phyloP scores from a whole-genome alignment of 208 protist species.

The Angomonas desouzai region DNA sequence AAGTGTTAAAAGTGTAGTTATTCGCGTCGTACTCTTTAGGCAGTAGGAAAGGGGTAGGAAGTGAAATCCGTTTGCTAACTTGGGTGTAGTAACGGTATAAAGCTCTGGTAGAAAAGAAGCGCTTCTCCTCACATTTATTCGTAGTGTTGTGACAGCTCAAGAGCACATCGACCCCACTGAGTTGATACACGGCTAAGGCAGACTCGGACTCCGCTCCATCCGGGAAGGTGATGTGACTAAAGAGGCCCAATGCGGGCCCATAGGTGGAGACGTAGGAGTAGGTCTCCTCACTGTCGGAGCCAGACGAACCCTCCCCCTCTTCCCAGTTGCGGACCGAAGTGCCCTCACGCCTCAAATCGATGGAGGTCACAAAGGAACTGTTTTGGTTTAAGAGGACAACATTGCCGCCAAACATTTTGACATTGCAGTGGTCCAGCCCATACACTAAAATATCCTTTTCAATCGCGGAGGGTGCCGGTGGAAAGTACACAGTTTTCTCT shows the following conservation, averaged over 20 bases:
- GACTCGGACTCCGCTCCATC: neutral
- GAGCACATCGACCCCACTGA: constrained; percentile 1
- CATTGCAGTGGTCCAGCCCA: neutral
- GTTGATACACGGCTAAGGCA: neutral
- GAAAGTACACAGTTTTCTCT: neutral
- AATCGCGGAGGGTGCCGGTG: neutral
- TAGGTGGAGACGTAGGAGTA: neutral
- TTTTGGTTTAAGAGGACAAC: neutral
- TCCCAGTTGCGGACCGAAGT: too few species aligned
- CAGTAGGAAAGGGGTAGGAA: neutral
- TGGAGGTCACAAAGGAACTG: neutral
- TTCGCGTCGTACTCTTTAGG: neutral
- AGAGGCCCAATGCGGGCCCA: neutral
- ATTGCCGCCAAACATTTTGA: neutral
- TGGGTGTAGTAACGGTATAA: neutral
- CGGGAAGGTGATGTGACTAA: neutral
- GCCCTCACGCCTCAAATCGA: neutral
- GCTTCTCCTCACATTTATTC: neutral
- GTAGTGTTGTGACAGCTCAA: neutral
- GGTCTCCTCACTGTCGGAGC: neutral
- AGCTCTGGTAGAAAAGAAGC: neutral
- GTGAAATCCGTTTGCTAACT: neutral
- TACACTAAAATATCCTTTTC: neutral
- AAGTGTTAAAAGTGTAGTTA: neutral
- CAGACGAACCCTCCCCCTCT: too few species aligned